A percentile compares a stretch with the other conserved stretches of the same genome.
Evolutionary conservation across 2,329 filamentous ascomycete genomes (phyloP).

Genomic region (Sphaerulina populicola): DNA sequence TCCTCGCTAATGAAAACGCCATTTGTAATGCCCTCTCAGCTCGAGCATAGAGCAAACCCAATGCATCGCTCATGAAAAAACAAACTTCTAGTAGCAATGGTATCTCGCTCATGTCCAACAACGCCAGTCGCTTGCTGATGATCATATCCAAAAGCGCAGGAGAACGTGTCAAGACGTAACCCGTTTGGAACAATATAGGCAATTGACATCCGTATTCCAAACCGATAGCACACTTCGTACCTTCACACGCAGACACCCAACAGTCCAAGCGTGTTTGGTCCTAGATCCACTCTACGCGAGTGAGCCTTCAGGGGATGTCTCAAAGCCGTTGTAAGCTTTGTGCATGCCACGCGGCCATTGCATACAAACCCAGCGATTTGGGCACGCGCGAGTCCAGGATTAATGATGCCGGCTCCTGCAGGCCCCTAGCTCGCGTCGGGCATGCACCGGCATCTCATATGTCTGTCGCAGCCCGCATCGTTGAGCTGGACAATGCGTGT

Average conservation of each 20-base stretch:
- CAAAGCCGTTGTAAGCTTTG: constrained; percentile 5
- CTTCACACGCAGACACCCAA: neutral
- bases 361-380: neutral
- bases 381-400: neutral
- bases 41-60: neutral
- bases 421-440: constrained; percentile 2
- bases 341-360: neutral
- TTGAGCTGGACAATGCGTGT: neutral
- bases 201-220: neutral
- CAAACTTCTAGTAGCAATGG: constrained; percentile 1
- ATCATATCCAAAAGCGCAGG: neutral
- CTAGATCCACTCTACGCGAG: neutral
- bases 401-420: constrained; percentile 1
- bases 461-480: neutral
- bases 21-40: constrained; percentile 1
- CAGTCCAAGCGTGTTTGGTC: neutral
- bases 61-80: constrained; percentile 4
- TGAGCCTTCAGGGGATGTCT: neutral
- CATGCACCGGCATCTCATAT: neutral
- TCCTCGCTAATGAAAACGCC: neutral
- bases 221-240: neutral
- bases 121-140: constrained; percentile 5
- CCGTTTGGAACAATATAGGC: neutral
- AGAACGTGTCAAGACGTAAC: neutral
- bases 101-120: constrained; percentile 3